These are phyloP conservation scores for Gelatoporia subvermispora DNA, from an alignment of 768 basidiomycete species.

Conservation along the genomic window DNA sequence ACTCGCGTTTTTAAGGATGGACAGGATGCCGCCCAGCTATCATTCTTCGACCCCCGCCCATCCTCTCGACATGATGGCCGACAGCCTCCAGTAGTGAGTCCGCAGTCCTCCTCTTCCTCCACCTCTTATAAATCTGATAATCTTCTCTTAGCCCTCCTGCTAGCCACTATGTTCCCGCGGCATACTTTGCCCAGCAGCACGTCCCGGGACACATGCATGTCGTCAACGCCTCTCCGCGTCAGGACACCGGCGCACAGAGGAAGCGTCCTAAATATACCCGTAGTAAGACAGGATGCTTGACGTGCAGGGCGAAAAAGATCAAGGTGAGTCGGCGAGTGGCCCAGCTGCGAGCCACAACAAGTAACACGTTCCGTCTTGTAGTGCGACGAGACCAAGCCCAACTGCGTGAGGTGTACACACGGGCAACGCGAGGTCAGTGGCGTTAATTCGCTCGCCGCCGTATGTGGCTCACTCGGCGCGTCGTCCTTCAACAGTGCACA, in stretches of 20 bases:
- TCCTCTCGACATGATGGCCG: slow-evolving; percentile 25
- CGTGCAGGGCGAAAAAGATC: slow-evolving; percentile 91
- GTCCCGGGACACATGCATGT: slow-evolving; percentile 43
- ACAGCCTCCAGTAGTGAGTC: slow-evolving; percentile 30
- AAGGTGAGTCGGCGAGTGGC: slow-evolving; percentile 53
- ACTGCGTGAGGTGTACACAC: slow-evolving; percentile 81
- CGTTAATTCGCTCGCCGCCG: background rate
- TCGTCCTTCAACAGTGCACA: slow-evolving; percentile 47
- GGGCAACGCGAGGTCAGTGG: slow-evolving; percentile 73
- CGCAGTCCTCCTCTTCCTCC: background rate
- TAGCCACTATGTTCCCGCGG: slow-evolving; percentile 20
- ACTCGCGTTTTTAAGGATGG: slow-evolving; percentile 23
- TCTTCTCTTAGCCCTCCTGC: slow-evolving; percentile 18
- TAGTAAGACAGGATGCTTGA: slow-evolving; percentile 91
- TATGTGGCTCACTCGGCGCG: background rate
- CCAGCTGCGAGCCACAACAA: background rate
- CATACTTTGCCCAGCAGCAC: slow-evolving; percentile 26
- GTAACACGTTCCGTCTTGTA: slow-evolving; percentile 24
- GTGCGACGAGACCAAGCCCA: slow-evolving; percentile 91
- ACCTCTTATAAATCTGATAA: background rate
- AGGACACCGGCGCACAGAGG: slow-evolving; percentile 50
- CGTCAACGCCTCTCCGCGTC: slow-evolving; percentile 42
- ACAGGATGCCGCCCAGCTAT: slow-evolving; percentile 18
- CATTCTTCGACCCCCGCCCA: slow-evolving; percentile 22
- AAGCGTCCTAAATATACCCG: slow-evolving; percentile 92